phyloP scores from a whole-genome alignment of 2,329 filamentous ascomycete species.

The Colletotrichum sp. region DNA sequence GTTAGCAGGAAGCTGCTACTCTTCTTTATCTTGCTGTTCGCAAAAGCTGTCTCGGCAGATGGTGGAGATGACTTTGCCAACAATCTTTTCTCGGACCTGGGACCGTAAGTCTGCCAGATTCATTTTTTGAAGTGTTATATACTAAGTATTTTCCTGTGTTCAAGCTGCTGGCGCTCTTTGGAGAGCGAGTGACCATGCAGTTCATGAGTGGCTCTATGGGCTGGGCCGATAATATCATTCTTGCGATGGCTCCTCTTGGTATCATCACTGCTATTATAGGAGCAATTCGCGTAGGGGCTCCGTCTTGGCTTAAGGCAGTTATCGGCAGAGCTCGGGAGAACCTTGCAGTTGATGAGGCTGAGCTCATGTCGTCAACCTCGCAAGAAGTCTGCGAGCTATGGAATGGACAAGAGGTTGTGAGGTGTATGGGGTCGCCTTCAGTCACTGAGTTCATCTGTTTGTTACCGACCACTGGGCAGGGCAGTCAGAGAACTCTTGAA shows the following conservation, averaged over 20 bases:
- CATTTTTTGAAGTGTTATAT: rapidly evolving
- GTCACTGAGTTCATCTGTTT: not conserved
- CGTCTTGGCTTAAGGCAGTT: slow-evolving; percentile 34
- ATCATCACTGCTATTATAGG: slow-evolving; percentile 41
- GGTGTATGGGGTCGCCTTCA: not conserved
- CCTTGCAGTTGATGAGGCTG: slow-evolving; percentile 34
- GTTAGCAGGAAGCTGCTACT: rapidly evolving
- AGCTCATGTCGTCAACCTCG: slow-evolving; percentile 44
- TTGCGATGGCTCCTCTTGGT: slow-evolving; percentile 39
- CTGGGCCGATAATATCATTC: slow-evolving; percentile 33
- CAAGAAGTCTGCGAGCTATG: slow-evolving; percentile 43
- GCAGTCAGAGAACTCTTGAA: not conserved
- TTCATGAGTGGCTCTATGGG: slow-evolving; percentile 37
- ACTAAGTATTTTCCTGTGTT: rapidly evolving
- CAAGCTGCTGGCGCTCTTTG: slow-evolving; percentile 37
- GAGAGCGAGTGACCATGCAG: slow-evolving; percentile 41
- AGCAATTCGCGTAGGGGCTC: slow-evolving; percentile 34
- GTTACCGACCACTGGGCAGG: not conserved
- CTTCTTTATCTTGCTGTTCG: rapidly evolving
- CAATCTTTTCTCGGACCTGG: not conserved
- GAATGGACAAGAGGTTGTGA: slow-evolving; percentile 13
- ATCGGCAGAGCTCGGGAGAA: slow-evolving; percentile 42
- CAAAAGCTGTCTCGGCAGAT: not conserved
- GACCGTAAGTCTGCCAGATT: not conserved
- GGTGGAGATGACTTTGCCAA: not conserved